A percentile compares a stretch with the other conserved stretches of the same genome.
These are phyloP conservation scores for Phoma sp. DNA, from an alignment of 2,329 filamentous ascomycete genomes.

Conservation along the genomic window DNA sequence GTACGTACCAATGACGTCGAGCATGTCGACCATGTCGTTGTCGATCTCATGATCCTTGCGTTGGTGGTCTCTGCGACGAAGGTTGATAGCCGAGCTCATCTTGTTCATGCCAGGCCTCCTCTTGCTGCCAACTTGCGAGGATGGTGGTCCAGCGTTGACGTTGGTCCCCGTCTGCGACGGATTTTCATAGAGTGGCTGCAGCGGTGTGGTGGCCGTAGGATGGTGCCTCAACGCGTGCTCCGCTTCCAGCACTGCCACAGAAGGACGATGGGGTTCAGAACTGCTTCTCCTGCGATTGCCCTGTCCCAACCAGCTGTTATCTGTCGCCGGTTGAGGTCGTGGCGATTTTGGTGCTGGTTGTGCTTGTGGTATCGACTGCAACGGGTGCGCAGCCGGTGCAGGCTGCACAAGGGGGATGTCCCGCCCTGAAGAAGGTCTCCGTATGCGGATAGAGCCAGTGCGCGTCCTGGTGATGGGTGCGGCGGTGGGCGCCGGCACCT, in stretches of 20 bases:
- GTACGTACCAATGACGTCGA: slow-evolving; percentile 71
- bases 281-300: slow-evolving; percentile 40
- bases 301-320: slow-evolving; percentile 26
- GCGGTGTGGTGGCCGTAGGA: slow-evolving; percentile 30
- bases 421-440: slow-evolving; percentile 24
- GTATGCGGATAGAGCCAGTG: slow-evolving; percentile 39
- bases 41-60: slow-evolving; percentile 58
- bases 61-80: slow-evolving; percentile 30
- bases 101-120: slow-evolving; percentile 28
- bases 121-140: slow-evolving; percentile 17
- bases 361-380: slow-evolving; percentile 14
- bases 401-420: slow-evolving; percentile 7
- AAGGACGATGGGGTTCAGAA: slow-evolving; percentile 42
- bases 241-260: slow-evolving; percentile 28
- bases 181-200: slow-evolving; percentile 45
- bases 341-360: slow-evolving; percentile 3
- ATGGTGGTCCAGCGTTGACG: slow-evolving; percentile 23
- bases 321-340: slow-evolving; percentile 7
- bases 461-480: slow-evolving; percentile 18
- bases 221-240: slow-evolving; percentile 38
- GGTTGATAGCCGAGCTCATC: slow-evolving; percentile 34
- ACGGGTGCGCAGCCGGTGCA: slow-evolving; percentile 2
- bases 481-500: slow-evolving; percentile 18
- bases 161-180: slow-evolving; percentile 14
- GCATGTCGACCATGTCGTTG: slow-evolving; percentile 66